Conservation (phyloP, 148 eudicot genomes). For the Agrostemma githago region DNA sequence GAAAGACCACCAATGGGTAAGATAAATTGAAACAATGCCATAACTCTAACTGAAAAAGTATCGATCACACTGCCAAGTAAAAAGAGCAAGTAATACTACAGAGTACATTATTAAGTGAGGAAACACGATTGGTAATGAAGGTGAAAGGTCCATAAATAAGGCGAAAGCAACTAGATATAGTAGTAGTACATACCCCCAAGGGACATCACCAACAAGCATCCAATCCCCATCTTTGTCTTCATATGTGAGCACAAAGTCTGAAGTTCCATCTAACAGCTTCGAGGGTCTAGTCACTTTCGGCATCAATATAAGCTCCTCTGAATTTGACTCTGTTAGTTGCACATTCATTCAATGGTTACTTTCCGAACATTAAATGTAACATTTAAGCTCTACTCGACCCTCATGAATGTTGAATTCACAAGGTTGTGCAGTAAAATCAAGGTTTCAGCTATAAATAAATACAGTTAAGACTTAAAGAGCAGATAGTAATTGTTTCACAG, state of each 20-base stretch:
- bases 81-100: background rate
- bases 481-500: background rate
- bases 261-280: slow-evolving; percentile 65
- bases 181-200: slow-evolving; percentile 61
- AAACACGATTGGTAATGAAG: background rate
- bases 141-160: slow-evolving; percentile 1
- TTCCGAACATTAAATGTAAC: background rate
- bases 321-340: slow-evolving; percentile 37
- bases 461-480: no score
- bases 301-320: slow-evolving; percentile 40
- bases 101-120: background rate
- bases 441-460: background rate
- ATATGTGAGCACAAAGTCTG: slow-evolving; percentile 87
- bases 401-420: background rate
- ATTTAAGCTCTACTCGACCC: background rate
- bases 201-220: slow-evolving; percentile 99
- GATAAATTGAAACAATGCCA: background rate
- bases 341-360: background rate
- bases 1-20: no score
- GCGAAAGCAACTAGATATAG: background rate
- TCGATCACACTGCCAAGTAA: background rate
- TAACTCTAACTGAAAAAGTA: background rate
- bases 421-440: background rate
- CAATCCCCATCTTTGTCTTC: slow-evolving; percentile 96
- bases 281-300: slow-evolving; percentile 41